Evolutionary conservation across 495 filamentous ascomycete genomes (phyloP), one percentile per base, ranked within the genome.

Genomic region (Penicillium coffeae): DNA sequence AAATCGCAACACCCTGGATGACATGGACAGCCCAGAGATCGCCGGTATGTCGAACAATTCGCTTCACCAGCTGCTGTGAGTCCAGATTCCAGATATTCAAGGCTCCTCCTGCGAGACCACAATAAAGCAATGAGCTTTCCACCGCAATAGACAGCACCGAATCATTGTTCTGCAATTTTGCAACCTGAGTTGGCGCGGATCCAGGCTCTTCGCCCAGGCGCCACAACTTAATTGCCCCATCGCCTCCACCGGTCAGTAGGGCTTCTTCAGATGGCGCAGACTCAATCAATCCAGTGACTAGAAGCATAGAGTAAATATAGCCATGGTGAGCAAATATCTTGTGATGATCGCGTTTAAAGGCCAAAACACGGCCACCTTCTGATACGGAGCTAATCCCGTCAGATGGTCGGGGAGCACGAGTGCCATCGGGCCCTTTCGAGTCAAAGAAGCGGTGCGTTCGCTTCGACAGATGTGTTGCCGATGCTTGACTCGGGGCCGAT

Each of bases 61-160:
- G 88, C 46, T 92, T 78, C 15, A 98, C 75, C 41, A 93, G 84
- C 71, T 98, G 93, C 51, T 84, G 82, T 1, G 93, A 96, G 62
- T 98, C 93, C 12, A 97, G 73, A 58, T 98, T 95, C 93, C 93
- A 98, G 13, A 97, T 83, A 61, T 96, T 91, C 43, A 98, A 78
- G 35, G 94, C 83, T n/a, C 93, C 93, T n/a, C 84, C 81, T 0
- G 88, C 78, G 44, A 90, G 81, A 48, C 93, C 93, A 53, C 86
- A 88, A 60, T 96, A 97, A 9, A 98, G 77, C 50, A 98, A 85
- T 0, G 88, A 87, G 0, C 89, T 90, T 51, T 96, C 90, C 0
- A 90, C 73, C 2, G 87, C 84, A 40, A 98, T 76, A 2, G 88
- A 89, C 48, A 95, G 75, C 3, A 98, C 86, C 2, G 88, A 83